Evolutionary conservation across 2,329 filamentous ascomycete genomes (phyloP).

Genomic region (Alternaria tenuissima): DNA sequence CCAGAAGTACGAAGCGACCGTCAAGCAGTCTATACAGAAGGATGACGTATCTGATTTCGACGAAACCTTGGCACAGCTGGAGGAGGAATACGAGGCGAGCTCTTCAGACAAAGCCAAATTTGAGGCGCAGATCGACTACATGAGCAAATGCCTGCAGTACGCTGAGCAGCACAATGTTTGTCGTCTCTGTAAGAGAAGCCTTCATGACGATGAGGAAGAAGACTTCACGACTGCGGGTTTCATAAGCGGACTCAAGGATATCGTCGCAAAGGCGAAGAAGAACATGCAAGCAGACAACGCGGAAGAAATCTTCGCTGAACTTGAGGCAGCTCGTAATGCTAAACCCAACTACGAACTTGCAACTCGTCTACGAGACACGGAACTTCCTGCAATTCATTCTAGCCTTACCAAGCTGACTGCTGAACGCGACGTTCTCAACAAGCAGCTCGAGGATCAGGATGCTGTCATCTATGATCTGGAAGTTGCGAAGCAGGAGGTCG

Average conservation of each 20-base stretch:
- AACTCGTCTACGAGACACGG: conserved; percentile 69
- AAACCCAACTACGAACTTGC: conserved; percentile 76
- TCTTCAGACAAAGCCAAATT: conserved; percentile 74
- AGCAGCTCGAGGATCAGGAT: conserved; percentile 69
- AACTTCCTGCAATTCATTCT: conserved; percentile 73
- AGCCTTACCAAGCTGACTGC: conserved; percentile 65
- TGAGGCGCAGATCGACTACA: conserved; percentile 75
- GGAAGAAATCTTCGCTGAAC: conserved; percentile 66
- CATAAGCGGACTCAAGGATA: conserved; percentile 69
- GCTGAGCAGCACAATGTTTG: conserved; percentile 76
- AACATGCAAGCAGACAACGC: conserved; percentile 70
- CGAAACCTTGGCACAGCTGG: conserved; percentile 60
- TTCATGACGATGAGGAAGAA: conserved; percentile 64
- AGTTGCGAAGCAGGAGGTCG: conserved; percentile 75
- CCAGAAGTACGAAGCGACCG: conserved; percentile 67
- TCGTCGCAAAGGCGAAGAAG: conserved; percentile 60
- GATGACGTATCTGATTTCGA: conserved; percentile 57
- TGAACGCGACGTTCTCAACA: conserved; percentile 50
- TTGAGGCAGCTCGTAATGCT: conserved; percentile 65
- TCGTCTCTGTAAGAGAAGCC: conserved; percentile 75
- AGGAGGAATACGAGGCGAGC: conserved; percentile 60
- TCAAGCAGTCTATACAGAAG: conserved; percentile 61
- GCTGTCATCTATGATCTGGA: conserved; percentile 67
- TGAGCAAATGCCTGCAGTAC: conserved; percentile 70
- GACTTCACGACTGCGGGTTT: conserved; percentile 65